Base-by-base conservation (phyloP, 441 rosid species). In the Adansonia grandidieri region DNA sequence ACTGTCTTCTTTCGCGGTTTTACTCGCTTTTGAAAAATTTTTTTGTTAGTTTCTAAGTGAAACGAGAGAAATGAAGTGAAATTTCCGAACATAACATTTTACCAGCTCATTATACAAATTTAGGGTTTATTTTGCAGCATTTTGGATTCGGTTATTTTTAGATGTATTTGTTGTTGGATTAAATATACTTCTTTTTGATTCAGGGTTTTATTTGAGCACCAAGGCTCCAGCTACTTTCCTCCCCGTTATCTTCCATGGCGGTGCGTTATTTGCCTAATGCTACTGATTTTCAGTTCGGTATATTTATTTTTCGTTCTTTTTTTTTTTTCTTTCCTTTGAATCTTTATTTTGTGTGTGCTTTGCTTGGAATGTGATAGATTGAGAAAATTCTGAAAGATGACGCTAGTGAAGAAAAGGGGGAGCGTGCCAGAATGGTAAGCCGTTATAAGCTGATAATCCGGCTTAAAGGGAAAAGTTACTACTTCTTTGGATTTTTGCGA, bases 401-500 rank as follows among this genome's bases (percentile, higher is more conserved):
- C 15, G 99, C 99, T 71, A 92, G 78, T 61, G 99, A 92, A 82
- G 99, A 96, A 85, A 96, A 94, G 78, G 99, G 99, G 70, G 97
- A 91, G 78, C 97, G 97, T 66, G 99, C 99, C 71, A 86, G 98
- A 85, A 89, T 96, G 99, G 98, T 96, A 66, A 87, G 93, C 50
- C 6, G 2, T 45, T 65, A 40, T 40, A 42, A 19, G 45, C 56
- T 74, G 69, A 61, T 44, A 13, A 22, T 40, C 7, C 45, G 37
- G 5, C 22, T 58, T 42, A 1, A 45, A 40, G 19, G 24, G 6
- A 8, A 56, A 20, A n/a, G 0, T 45, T 1, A 58, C 45, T 22
- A 54, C 66, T 73, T 57, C 42, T 73, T 32, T 17, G 63, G 53
- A 57, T 19, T 4, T 73, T 24, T 73, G 4, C 17, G n/a, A n/a